Base-by-base conservation (phyloP, 805 yeast genomes). In the Metschnikowia chrysomelidarum region DNA sequence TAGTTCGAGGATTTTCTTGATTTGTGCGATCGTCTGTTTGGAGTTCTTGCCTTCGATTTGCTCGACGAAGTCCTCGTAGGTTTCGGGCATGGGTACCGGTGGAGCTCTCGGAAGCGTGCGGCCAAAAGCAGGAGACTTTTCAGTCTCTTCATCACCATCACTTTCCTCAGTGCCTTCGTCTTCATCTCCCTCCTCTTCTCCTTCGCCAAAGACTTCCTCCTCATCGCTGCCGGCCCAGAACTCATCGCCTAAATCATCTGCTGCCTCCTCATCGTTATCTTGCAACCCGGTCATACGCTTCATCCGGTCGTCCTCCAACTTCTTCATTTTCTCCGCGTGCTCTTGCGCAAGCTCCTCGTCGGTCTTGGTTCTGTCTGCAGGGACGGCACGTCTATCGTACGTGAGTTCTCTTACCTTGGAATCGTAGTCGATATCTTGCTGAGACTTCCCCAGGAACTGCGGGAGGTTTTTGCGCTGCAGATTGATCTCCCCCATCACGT, bases 361-460 rank as follows among this genome's bases (percentile, higher is more conserved):
- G 1, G 93, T 83, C 55, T 83, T 82, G 2, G 91, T 82, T 61
- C 89, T 72, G 36, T 83, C 91, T 15, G 89, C 79, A 20, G 93
- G 93, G 2, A 73, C 88, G 8, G 93, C 82, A 54, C 89, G 72
- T 58, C 78, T 77, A 42, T 85, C 93, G 51, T 80, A 65, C 2
- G 77, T 74, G 41, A 83, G 69, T 51, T 79, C 82, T 44, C 77
- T 72, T 13, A 84, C 84, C 47, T 78, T 75, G 51, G 67, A 68
- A 50, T 82, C 88, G 56, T 85, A 85, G 17, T 72, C 77, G 8
- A 67, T 57, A 20, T 69, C 71, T 32, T 71, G 71, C 1, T 67
- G 53, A 3, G 66, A 68, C 35, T 67, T 62, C 13, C 53, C 40
- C n/a, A 59, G 31, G 53, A 45, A 4, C 42, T 36, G 7, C 29